Base-by-base conservation (phyloP, 805 yeast genomes). In the Myxozyma sirexii region DNA sequence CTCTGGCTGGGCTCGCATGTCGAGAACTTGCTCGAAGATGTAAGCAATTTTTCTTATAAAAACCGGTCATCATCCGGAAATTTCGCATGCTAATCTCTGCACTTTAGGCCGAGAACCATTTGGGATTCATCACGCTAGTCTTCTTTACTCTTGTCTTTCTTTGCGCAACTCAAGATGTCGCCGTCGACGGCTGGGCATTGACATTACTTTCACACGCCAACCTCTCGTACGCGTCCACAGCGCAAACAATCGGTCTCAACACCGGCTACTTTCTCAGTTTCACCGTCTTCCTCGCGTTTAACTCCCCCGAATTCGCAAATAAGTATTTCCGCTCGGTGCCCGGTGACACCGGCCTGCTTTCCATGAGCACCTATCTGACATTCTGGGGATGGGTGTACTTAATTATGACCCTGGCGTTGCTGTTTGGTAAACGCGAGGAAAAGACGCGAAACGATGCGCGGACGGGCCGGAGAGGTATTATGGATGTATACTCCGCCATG, bases 131-230 rank as follows among this genome's bases (percentile, higher is more conserved):
- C 62, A 90, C 98, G 0, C 67, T 77, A 51, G 79, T 84, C 57
- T 94, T 94, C 74, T 88, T 92, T 68, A 65, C 84, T 23, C 76
- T 94, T 60, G 94, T 94, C 33, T 82, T 93, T 59, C 79, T 92
- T 60, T 92, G 97, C 76, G 97, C 98, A 0, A 93, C 99, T 0
- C 99, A 94, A 74, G 99, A 94, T 72, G 94, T 94, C 57, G 98
- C 99, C 0, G 99, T 94, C 23, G 99, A 94, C 75, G 98, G 99
- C 10, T 94, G 99, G 99, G 97, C 98, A 0, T 76, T 94, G 69
- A 94, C 97, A 1, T 84, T 93, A 41, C 77, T 94, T 54, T 84
- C 92, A 17, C 84, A 85, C 26, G 83, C 82, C 27, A 87, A 96
- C 13, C 78, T 94, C 62, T 85, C 96, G 17, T 94, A 84, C 76